Evolutionary conservation across 2,329 filamentous ascomycete genomes (phyloP), one percentile per base, ranked within the genome.

Genomic region (Penicillium sp.): DNA sequence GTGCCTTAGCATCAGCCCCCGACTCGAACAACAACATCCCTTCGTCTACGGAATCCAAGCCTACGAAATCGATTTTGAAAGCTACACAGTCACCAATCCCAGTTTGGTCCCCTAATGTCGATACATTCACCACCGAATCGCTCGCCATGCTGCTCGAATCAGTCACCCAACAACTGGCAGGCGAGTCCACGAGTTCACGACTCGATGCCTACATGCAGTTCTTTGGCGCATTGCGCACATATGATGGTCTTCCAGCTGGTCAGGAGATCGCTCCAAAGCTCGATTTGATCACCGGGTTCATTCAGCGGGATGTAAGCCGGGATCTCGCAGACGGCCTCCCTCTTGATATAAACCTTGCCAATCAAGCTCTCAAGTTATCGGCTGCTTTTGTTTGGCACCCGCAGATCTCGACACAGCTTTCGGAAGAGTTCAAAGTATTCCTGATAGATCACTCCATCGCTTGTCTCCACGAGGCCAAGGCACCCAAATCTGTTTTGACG

Each of bases 161-260:
- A 0, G 83, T 89, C 4, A 80, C 89, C 30, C 85, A 88, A 69
- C 87, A 93, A 70, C 79, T 99, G 40, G 87, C 86, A 31, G 84
- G 87, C 18, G 76, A 82, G 27, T 87, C 90, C 58, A 79, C 86
- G 45, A 80, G 83, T 49, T 84, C 82, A 11, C 86, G 86, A 58
- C 71, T 93, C 28, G 93, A 99, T 72, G 89, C 91, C 41, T 97
- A 99, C 64, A 83, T 85, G 65, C 87, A 87, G 62, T 76, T 99
- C 37, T 82, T 86, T 28, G 80, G 83, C 29, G 84, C 86, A 3
- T 75, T 96, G 59, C 88, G 89, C 66, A 80, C 86, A 5, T 95
- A 92, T 49, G 88, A 91, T 54, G 87, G 88, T 58, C 73, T 95
- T 12, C 90, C 90, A 0, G 86, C 93, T 57, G 75, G 82, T 30